A percentile compares a stretch with the other conserved stretches of the same genome.
phyloP scores from a whole-genome alignment of 2,329 filamentous ascomycete species.

The Sporothrix mexicana region DNA sequence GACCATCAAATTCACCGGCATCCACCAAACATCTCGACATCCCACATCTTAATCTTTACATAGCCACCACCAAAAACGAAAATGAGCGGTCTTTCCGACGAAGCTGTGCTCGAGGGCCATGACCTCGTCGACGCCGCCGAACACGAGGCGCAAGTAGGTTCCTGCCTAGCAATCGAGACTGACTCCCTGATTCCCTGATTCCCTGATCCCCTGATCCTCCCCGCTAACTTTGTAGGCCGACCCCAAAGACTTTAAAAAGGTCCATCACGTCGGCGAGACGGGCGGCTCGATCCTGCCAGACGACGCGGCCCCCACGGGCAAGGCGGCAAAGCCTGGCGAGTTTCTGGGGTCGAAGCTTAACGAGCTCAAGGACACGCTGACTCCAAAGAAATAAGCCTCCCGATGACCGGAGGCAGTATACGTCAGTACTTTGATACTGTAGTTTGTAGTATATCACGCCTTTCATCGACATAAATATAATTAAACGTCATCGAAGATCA shows the following conservation, averaged over 20 bases:
- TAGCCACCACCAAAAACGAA: neutral
- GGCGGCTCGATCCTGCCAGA: conserved; percentile 9
- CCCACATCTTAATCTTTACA: too few relatives aligned
- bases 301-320: neutral
- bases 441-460: too few relatives aligned
- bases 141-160: conserved; percentile 19
- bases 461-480: too few relatives aligned
- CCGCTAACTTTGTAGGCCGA: conserved; percentile 1
- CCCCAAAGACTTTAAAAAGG: conserved; percentile 20
- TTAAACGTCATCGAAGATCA: too few relatives aligned
- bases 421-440: too few relatives aligned
- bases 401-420: too few relatives aligned
- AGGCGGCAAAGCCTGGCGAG: neutral
- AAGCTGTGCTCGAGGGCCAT: conserved; percentile 23
- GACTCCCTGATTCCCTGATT: too few relatives aligned
- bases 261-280: conserved; percentile 12
- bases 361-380: conserved; percentile 3
- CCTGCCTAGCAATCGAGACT: too few relatives aligned
- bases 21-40: neutral
- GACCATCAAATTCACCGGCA: neutral
- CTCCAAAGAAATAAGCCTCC: neutral
- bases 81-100: conserved; percentile 5
- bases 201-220: neutral
- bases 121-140: conserved; percentile 21
- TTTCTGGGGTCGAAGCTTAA: neutral